Percentiles rank a stretch among this genome's conserved stretches.
Conservation (phyloP, 2,329 filamentous ascomycete genomes). For the Claviceps humidiphila region DNA sequence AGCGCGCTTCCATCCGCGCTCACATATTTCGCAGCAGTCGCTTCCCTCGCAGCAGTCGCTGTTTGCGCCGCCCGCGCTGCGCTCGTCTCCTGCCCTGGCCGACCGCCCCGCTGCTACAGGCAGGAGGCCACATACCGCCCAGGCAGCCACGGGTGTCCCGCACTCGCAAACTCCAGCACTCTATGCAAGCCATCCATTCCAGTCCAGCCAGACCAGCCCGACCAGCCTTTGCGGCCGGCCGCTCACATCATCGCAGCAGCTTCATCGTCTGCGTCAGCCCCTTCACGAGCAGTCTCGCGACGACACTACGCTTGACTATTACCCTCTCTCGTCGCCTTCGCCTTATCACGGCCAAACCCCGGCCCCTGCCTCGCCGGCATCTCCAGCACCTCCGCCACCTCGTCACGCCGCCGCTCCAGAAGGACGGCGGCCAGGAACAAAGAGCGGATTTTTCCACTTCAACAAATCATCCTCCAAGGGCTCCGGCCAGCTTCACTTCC, state of each 20-base stretch:
- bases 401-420: conserved; percentile 2
- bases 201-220: background rate
- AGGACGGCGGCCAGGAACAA: conserved; percentile 22
- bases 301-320: conserved; percentile 10
- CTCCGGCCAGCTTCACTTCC: conserved; percentile 19
- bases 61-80: background rate
- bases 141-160: conserved; percentile 10
- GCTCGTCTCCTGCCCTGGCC: conserved; percentile 27
- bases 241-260: background rate
- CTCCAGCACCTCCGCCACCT: conserved; percentile 6
- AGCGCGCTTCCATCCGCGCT: background rate
- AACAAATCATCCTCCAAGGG: conserved; percentile 31
- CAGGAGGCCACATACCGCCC: conserved; percentile 11
- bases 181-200: too few species aligned
- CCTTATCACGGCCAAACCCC: conserved; percentile 5
- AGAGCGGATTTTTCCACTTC: conserved; percentile 39
- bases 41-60: background rate
- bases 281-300: conserved; percentile 13
- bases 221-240: conserved; percentile 7
- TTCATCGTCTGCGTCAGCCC: conserved; percentile 7
- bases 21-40: conserved; percentile 5
- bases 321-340: conserved; percentile 14
- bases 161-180: background rate
- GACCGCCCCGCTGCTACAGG: conserved; percentile 26
- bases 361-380: conserved; percentile 4